Evolutionary conservation across 208 protist genomes (phyloP), one percentile per base, ranked within the genome.

Genomic region (Tritrichomonas musculus): DNA sequence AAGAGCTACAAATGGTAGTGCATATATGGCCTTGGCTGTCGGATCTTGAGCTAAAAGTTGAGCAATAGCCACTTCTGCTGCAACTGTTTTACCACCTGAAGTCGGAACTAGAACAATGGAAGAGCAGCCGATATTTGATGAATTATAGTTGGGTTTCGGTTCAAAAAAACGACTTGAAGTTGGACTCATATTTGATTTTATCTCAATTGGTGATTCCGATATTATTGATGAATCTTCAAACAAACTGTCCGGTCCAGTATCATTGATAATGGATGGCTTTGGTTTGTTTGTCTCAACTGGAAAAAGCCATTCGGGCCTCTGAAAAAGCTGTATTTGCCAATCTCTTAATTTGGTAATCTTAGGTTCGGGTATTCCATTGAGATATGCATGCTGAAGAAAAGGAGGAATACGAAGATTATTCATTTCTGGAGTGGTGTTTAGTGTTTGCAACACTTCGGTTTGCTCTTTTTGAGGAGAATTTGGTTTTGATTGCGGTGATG

Each of bases 31-130:
- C 57, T 88, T 88, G 53, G 77, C 44, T 33, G 33, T 53, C 39
- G 44, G 44, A 88, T 88, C 47, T 88, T 53, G 9, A 39, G 27
- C 5, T 53, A 88, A 47, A 39, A 55, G 13, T 55, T 88, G 41
- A 88, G 77, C 77, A 57, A 88, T 60, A 13, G 77, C 41, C 39
- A 88, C 20, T 57, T 88, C 77, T 39, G 77, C 41, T 36, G 77
- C 77, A 39, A 88, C 77, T 55, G 77, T 88, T 60, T 88, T 88
- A 88, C 77, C 77, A 55, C 77, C 77, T 53, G 77, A 88, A 47
- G 77, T 88, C n/a, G 77, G 77, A 57, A 88, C 77, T 20, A 57
- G 30, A 30, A 88, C 25, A n/a, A 88, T 49, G 39, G 77, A 25
- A 39, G 44, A 53, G 1, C 27, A 4, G 1, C 77, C 47, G 0